Base-by-base conservation (phyloP, 352 stramenopile species). In the Peronosclerospora sorghi region DNA sequence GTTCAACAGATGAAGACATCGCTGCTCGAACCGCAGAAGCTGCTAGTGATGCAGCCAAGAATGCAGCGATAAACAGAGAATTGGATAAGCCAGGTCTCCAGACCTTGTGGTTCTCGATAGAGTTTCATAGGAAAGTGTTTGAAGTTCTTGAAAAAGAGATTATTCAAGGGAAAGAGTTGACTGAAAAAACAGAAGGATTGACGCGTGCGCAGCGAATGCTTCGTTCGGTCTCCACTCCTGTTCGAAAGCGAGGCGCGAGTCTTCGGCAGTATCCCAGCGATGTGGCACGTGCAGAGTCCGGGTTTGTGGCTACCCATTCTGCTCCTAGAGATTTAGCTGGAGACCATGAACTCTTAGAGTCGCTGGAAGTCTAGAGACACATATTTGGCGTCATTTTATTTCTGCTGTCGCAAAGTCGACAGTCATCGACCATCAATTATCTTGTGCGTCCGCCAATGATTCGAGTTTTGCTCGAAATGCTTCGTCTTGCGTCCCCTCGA, bases 51-150 rank as follows among this genome's bases (percentile, higher is more conserved):
- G 81, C 65, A 5, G 81, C 81, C 5, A 91, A 91, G 27, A 73
- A 48, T 29, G 81, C 81, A 8, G 81, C 77, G 21, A 81, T 67
- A 13, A 84, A 81, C 41, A 51, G 75, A 32, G 61, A 85, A 9
- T 51, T 91, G 1, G 68, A 89, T 49, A 70, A 89, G 18, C 76
- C 78, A 3, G 68, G 73, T 23, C 59, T 86, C 2, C 78, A 91
- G 43, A 87, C 63, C 12, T 65, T 94, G 15, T 94, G 81, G 81
- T 94, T 94, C 28, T 87, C 78, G 6, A 84, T 74, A 51, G 81
- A 94, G 42, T 72, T 94, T 9, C 73, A 94, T 28, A 64, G 81
- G 32, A 94, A 94, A 48, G 70, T 89, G 8, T 90, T 91, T 46
- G 81, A 91, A 45, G 58, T 84, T 15, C 72, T 94, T 30, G 81